Evolutionary conservation across 2,329 filamentous ascomycete genomes (phyloP), one percentile per base, ranked within the genome.

Genomic region (Malbranchea cinnamomea): DNA sequence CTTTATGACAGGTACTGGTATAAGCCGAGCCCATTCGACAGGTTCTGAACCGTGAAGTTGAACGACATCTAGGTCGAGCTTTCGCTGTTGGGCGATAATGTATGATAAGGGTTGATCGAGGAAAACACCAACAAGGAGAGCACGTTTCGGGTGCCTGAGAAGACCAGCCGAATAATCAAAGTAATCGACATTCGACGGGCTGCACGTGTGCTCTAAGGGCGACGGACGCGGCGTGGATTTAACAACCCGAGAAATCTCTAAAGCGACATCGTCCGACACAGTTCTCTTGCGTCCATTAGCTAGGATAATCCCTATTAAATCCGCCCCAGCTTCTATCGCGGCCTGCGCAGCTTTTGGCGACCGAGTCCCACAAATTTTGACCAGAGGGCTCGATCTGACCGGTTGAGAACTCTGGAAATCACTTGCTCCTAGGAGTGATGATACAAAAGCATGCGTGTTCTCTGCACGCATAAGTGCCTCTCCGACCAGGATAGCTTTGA

Each of bases 361-460:
- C 34, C 87, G 71, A 6, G 85, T 95, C 4, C 89, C 89, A 51
- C 89, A 98, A 14, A 98, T 92, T 60, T 98, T 98, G 41, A 94
- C 84, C 17, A 89, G 63, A 1, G 82, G 62, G 47, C 61, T 30
- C 41, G 23, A 38, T 32, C 37, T 33, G 17, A 44, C 41, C 28
- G 35, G 35, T 30, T 31, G 41, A n/a, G 27, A 27, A 21, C 30
- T 19, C 7, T 45, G 38, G 17, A 45, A 40, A 6, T 45, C 42
- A 12, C 52, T 51, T 19, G 63, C 63, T 22, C 81, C 76, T 41
- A 93, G 80, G 14, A 98, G 71, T 44, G 85, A 69, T 19, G 71
- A 67, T 48, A 95, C 91, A 57, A 98, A 98, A 13, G 66, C 61
- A 13, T 74, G 69, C 7, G 84, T 84, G 47, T 95, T 72, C 7